Evolutionary conservation across 2,329 filamentous ascomycete species (phyloP).

Genomic region (Metarhizium humberi): DNA sequence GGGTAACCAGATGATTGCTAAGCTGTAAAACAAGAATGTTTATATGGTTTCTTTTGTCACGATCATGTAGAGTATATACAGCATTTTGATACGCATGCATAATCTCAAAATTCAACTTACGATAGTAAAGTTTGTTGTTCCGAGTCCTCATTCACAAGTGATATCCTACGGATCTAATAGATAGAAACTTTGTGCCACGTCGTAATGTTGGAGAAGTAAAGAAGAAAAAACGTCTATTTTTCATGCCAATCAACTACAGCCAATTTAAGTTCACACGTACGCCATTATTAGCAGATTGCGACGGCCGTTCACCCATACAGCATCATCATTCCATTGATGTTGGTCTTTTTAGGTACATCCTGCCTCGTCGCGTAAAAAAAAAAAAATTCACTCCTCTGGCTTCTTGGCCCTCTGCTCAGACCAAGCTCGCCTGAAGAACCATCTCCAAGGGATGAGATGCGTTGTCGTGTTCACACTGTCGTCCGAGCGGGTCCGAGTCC

Average conservation of each 20-base stretch:
- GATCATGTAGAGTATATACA: constrained; percentile 14
- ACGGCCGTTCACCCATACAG: not conserved
- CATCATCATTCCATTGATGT: not conserved
- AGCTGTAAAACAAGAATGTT: constrained; percentile 44
- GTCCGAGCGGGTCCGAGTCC: not conserved
- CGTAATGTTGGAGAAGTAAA: too few species aligned
- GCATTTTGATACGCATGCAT: constrained; percentile 2
- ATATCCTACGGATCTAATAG: not conserved
- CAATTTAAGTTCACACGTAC: constrained; percentile 18
- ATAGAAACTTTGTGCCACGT: not conserved
- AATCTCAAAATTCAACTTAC: not conserved
- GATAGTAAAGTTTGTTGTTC: not conserved
- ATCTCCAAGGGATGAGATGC: not conserved
- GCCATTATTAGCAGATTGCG: constrained; percentile 13
- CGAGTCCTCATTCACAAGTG: not conserved
- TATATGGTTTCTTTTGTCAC: constrained; percentile 8
- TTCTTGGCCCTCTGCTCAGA: not conserved
- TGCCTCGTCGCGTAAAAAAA: not conserved
- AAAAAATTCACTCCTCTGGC: not conserved
- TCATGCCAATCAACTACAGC: constrained; percentile 22
- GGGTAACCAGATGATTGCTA: constrained; percentile 59
- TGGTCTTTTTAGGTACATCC: not conserved
- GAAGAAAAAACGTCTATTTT: constrained; percentile 17
- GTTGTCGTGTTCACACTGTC: not conserved
- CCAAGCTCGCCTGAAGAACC: not conserved